Base-by-base conservation (phyloP, 306 rosid genomes). In the Delonix regia region DNA sequence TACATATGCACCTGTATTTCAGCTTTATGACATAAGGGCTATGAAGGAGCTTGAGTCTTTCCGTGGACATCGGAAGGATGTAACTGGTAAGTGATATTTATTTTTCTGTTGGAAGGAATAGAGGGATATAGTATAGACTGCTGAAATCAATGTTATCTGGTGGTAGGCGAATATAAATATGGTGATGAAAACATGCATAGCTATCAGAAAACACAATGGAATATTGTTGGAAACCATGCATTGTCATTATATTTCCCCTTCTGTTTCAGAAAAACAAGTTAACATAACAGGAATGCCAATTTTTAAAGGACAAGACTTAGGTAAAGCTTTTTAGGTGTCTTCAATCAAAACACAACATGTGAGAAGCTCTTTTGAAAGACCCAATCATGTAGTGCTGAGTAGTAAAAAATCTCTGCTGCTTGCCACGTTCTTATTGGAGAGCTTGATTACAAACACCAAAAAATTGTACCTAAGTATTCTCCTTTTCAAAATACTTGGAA, bases 41-140 rank as follows among this genome's bases (percentile, higher is more conserved):
- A 95, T 95, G 99, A 95, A 95, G 87, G 99, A 95, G 83, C 99
- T 95, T 83, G 96, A 91, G 83, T 95, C 99, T 47, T 95, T 93
- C 76, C 99, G 99, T 47, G 99, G 99, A 61, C 97, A 95, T 86
- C 86, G 93, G 69, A 95, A 95, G 85, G 99, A 95, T 78, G 99
- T 95, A 81, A 95, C 97, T 45, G 77, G 99, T 95, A 80, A 81
- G 87, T 89, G 81, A 78, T 36, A 19, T 79, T 57, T 45, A 52
- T 78, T 73, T 49, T 57, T 53, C 55, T 22, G 12, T 75, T 77
- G 79, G 56, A 74, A 51, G 36, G 64, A 74, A 61, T 60, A 42
- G 22, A 39, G 30, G 38, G 48, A 53, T 42, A 61, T 25, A 49
- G 33, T 12, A 3, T 71, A 72, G 55, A 27, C 15, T 14, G 19